These are phyloP conservation scores for Trypanosoma congolense DNA, from an alignment of 208 protist species.

Conservation along the genomic window DNA sequence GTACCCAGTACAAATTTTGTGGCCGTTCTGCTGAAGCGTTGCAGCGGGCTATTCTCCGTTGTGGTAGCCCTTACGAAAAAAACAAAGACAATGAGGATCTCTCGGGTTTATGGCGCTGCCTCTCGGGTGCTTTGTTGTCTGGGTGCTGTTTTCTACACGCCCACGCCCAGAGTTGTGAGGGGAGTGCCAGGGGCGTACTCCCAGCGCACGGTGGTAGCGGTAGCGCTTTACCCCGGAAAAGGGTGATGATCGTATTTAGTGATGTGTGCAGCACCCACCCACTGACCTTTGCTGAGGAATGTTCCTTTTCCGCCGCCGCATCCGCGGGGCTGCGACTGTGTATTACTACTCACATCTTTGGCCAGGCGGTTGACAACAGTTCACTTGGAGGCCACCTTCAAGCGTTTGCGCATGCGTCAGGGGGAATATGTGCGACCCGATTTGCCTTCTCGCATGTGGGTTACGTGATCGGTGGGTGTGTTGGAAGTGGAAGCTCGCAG, in stretches of 20 bases:
- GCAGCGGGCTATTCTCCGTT: constrained; percentile 19
- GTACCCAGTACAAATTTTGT: background rate
- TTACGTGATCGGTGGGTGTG: background rate
- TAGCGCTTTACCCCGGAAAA: too few species aligned
- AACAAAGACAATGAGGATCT: background rate
- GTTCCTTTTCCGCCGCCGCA: constrained; percentile 51
- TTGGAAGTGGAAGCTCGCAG: background rate
- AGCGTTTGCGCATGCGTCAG: constrained; percentile 16
- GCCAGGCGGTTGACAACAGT: constrained; percentile 14
- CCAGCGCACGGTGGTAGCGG: too few species aligned
- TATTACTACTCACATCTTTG: constrained; percentile 49
- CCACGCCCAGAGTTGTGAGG: constrained; percentile 15
- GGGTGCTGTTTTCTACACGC: constrained; percentile 42
- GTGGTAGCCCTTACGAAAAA: background rate
- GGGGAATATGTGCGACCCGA: constrained; percentile 10
- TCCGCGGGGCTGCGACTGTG: constrained; percentile 29
- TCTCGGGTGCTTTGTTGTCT: constrained; percentile 62
- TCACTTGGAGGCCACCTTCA: constrained; percentile 3
- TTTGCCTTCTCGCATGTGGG: constrained; percentile 20
- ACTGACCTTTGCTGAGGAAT: constrained; percentile 53
- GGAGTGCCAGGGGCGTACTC: background rate
- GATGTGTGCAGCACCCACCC: constrained; percentile 19
- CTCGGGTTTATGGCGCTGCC: constrained; percentile 40
- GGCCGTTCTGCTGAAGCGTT: constrained; percentile 14
- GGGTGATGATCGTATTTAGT: constrained; percentile 56